Evolutionary conservation across 306 rosid species (phyloP).

Genomic region (Morella rubra): DNA sequence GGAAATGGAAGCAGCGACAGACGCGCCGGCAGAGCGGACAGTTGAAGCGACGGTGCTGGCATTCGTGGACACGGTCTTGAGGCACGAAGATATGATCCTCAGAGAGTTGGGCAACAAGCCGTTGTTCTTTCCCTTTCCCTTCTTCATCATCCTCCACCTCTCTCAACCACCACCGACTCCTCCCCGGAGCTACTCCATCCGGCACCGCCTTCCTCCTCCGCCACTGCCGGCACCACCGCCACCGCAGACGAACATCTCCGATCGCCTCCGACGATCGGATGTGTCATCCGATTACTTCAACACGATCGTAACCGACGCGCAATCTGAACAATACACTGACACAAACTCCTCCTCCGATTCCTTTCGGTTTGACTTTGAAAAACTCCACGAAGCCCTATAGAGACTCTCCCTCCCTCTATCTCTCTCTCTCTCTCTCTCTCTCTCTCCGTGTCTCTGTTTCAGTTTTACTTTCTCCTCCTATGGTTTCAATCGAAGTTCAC

Average conservation of each 20-base stretch:
- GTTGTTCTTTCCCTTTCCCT: constrained; percentile 64
- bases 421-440: constrained; percentile 5
- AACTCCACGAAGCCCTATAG: not conserved
- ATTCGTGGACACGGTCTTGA: constrained; percentile 80
- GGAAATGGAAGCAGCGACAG: constrained; percentile 74
- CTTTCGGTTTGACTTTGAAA: constrained; percentile 8
- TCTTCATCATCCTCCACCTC: constrained; percentile 42
- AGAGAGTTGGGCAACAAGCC: constrained; percentile 83
- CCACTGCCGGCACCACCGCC: constrained; percentile 14
- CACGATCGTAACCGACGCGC: constrained; percentile 3
- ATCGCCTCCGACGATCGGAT: constrained; percentile 40
- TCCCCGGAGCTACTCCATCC: constrained; percentile 15
- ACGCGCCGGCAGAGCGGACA: constrained; percentile 90
- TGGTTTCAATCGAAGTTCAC: not conserved
- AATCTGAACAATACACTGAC: not conserved
- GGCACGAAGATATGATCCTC: constrained; percentile 80
- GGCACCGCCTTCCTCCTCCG: constrained; percentile 21
- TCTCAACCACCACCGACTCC: constrained; percentile 21
- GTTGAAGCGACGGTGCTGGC: constrained; percentile 78
- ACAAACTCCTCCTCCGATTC: constrained; percentile 1
- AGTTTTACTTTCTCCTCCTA: not conserved
- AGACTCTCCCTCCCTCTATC: not conserved
- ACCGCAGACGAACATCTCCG: constrained; percentile 42
- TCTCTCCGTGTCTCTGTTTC: not conserved
- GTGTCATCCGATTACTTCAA: constrained; percentile 35